Percentiles rank a stretch among this genome's conserved stretches.
These are phyloP conservation scores for Aspergillus bertholletiae DNA, from an alignment of 495 filamentous ascomycete genomes.

Conservation along the genomic window DNA sequence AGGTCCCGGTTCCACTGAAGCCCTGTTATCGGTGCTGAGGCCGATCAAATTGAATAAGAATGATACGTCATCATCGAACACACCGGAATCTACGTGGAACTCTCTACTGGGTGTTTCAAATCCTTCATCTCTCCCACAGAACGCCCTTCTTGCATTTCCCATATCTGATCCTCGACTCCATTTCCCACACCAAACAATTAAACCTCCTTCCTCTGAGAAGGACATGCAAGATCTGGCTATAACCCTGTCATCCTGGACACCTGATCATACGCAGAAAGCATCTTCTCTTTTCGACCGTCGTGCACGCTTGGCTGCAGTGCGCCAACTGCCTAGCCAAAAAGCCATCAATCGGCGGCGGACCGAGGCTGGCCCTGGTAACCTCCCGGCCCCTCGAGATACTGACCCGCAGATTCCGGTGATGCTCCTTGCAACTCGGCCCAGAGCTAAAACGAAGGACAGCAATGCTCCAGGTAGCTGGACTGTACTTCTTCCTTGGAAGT, in stretches of 20 bases:
- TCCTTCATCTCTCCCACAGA: constrained; percentile 68
- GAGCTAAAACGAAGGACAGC: constrained; percentile 26
- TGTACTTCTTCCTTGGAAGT: constrained; percentile 87
- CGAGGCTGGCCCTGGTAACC: constrained; percentile 58
- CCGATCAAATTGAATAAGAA: constrained; percentile 41
- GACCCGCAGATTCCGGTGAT: constrained; percentile 84
- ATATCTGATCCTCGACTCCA: constrained; percentile 76
- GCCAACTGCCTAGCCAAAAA: constrained; percentile 74
- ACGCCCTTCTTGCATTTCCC: constrained; percentile 68
- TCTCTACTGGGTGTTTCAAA: constrained; percentile 70
- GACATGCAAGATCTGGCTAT: constrained; percentile 51
- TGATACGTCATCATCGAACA: constrained; percentile 28
- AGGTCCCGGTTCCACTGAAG: constrained; percentile 80
- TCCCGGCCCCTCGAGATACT: constrained; percentile 52
- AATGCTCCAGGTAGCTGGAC: constrained; percentile 75
- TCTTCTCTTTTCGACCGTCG: constrained; percentile 66
- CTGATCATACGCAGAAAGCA: constrained; percentile 54
- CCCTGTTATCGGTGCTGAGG: constrained; percentile 67
- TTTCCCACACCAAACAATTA: constrained; percentile 54
- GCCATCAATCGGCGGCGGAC: constrained; percentile 82
- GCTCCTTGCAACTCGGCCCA: constrained; percentile 56
- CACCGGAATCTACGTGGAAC: constrained; percentile 57
- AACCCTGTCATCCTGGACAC: constrained; percentile 65
- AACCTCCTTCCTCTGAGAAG: constrained; percentile 27
- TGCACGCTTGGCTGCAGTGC: constrained; percentile 55